These are phyloP conservation scores for Ammopiptanthus mongolicus DNA, from an alignment of 306 rosid species.

Conservation along the genomic window DNA sequence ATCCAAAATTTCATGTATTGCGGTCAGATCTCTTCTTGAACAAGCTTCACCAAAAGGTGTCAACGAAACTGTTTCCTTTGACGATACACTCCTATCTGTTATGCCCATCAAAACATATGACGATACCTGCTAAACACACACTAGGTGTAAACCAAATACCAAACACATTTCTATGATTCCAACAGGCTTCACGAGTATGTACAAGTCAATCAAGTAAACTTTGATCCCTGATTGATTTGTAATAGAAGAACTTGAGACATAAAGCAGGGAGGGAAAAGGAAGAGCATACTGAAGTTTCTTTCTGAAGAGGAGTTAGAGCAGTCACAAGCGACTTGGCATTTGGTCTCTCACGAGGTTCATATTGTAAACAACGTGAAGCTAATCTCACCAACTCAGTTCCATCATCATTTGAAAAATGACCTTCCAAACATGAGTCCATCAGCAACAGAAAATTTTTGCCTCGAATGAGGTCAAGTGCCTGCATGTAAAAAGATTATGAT, in stretches of 20 bases:
- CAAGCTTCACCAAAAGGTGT: constrained; percentile 93
- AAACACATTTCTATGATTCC: constrained; percentile 17
- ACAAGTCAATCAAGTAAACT: constrained; percentile 25
- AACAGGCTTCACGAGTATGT: constrained; percentile 8
- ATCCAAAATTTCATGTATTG: constrained; percentile 86
- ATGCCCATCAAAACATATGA: constrained; percentile 75
- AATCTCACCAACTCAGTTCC: constrained; percentile 80
- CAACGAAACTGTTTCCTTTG: constrained; percentile 55
- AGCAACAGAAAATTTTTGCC: constrained; percentile 64
- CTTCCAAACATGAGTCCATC: constrained; percentile 87
- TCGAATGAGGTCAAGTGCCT: constrained; percentile 86
- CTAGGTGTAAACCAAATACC: constrained; percentile 19
- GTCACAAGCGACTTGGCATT: constrained; percentile 71
- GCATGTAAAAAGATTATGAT: constrained; percentile 16
- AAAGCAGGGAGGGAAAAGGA: background rate
- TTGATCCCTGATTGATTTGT: background rate
- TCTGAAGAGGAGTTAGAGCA: constrained; percentile 79
- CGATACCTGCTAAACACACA: constrained; percentile 53
- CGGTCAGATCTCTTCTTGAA: constrained; percentile 88
- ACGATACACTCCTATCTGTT: constrained; percentile 46
- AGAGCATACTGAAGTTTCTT: constrained; percentile 65
- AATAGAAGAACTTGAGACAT: background rate
- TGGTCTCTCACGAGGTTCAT: constrained; percentile 90
- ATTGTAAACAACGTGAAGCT: constrained; percentile 83
- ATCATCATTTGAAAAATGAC: constrained; percentile 80